phyloP scores from a whole-genome alignment of 805 yeast genomes.

The Cyberlindnera lachancei region DNA sequence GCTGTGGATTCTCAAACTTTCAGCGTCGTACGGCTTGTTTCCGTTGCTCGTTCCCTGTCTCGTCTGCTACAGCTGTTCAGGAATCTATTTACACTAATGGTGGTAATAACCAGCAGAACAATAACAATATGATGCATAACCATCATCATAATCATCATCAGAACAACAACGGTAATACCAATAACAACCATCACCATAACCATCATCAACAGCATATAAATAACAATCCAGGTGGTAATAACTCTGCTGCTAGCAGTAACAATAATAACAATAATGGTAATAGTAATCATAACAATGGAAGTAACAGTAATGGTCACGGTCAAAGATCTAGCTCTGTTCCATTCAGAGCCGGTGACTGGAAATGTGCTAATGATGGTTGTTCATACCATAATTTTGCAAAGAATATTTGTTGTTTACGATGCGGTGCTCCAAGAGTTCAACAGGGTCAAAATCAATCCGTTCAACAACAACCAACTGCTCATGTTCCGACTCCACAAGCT shows the following conservation, averaged over 20 bases:
- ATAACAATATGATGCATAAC: constrained; percentile 2
- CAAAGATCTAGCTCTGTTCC: constrained; percentile 56
- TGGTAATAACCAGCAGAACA: constrained; percentile 5
- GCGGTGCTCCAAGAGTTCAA: constrained; percentile 63
- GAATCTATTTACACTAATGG: constrained; percentile 34
- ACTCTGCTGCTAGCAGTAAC: constrained; percentile 7
- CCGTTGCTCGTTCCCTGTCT: constrained; percentile 83
- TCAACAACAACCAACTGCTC: neutral
- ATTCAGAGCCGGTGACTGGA: constrained; percentile 96
- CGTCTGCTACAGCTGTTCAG: constrained; percentile 62
- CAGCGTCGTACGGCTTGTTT: constrained; percentile 92
- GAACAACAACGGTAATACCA: constrained; percentile 6
- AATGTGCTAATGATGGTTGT: constrained; percentile 72
- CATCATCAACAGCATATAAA: constrained; percentile 3
- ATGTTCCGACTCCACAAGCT: constrained; percentile 3
- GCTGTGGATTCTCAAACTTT: constrained; percentile 91
- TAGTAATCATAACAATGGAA: constrained; percentile 12
- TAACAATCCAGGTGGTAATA: constrained; percentile 5
- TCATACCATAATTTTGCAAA: constrained; percentile 90
- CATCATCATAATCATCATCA: constrained; percentile 7
- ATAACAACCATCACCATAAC: constrained; percentile 3
- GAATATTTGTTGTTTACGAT: constrained; percentile 76
- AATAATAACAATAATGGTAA: constrained; percentile 18
- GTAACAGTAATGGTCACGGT: constrained; percentile 8
- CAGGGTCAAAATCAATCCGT: constrained; percentile 6